phyloP scores from a whole-genome alignment of 441 rosid genomes.

The Bruguiera hainesii region DNA sequence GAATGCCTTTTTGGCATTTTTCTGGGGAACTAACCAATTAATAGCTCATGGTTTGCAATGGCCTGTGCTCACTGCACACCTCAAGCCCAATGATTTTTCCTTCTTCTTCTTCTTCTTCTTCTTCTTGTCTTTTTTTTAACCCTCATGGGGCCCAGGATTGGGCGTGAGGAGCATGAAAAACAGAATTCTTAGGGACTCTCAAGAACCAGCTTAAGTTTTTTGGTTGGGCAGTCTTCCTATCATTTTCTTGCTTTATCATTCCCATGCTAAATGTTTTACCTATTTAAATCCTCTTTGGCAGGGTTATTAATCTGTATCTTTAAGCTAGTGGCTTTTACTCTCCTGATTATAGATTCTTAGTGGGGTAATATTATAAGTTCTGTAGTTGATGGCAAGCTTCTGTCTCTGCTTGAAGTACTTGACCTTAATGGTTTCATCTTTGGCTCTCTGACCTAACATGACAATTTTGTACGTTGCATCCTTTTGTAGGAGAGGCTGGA shows the following conservation, averaged over 20 bases:
- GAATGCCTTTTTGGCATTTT: too few relatives aligned
- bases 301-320: background rate
- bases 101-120: too few relatives aligned
- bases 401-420: background rate
- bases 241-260: background rate
- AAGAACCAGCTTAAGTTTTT: too few relatives aligned
- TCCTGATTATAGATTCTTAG: background rate
- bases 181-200: too few relatives aligned
- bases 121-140: too few relatives aligned
- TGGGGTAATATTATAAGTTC: background rate
- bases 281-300: background rate
- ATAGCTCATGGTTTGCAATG: too few relatives aligned
- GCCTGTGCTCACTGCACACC: too few relatives aligned
- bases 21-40: too few relatives aligned
- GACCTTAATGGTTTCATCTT: background rate
- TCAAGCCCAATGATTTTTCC: too few relatives aligned
- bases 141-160: too few relatives aligned
- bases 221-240: too few relatives aligned
- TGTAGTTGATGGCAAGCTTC: background rate
- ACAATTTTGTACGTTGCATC: constrained; percentile 2
- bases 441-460: constrained; percentile 1
- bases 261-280: background rate
- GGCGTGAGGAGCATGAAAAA: too few relatives aligned
- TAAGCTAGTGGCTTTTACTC: background rate
- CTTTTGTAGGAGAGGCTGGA: constrained; percentile 85